Base-by-base conservation (phyloP, 1,139 yeast species). In the Pichia sp. region DNA sequence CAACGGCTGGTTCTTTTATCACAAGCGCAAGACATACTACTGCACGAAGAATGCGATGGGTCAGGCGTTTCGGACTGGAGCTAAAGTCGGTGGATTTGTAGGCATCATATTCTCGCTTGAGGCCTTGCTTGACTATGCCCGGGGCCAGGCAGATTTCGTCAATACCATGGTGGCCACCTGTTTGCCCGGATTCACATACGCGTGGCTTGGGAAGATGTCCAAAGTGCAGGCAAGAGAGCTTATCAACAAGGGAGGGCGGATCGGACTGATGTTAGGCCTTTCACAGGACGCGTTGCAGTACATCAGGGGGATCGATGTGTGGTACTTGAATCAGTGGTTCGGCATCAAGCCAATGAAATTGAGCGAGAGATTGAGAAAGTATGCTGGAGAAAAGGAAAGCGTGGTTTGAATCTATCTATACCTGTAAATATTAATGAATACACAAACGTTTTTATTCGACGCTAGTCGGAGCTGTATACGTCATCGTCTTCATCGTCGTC, bases 1-100 rank as follows among this genome's bases (percentile, higher is more conserved):
- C 54, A 92, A 90, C 38, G 95, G 93, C 0, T 89, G 96, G 96
- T 90, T 87, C 67, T 87, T 86, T 67, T 89, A 90, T 70, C 95
- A 89, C 70, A 89, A 87, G 70, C 79, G 90, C 61, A 89, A 88
- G 72, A 87, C 87, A 69, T 87, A 87, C 67, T 87, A 85, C 46
- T 82, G 89, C 72, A 70, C 87, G 45, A 75, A 80, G 54, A 73
- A 72, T 30, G 89, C 87, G 0, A 69, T 80, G 59, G 71, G 70
- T n/a, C 59, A 64, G 13, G 87, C 84, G 0, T 58, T 77, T 30
- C 68, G 66, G 53, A 75, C 74, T 30, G 78, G 80, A 0, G 52
- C 70, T 16, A 81, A 79, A 61, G 75, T 76, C 56, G 74, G 83
- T 2, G 56, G 68, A 0, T 76, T 80, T 4, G 79, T 83, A 1